Evolutionary conservation across 2,329 filamentous ascomycete genomes (phyloP).

Genomic region (Colletotrichum sp.): DNA sequence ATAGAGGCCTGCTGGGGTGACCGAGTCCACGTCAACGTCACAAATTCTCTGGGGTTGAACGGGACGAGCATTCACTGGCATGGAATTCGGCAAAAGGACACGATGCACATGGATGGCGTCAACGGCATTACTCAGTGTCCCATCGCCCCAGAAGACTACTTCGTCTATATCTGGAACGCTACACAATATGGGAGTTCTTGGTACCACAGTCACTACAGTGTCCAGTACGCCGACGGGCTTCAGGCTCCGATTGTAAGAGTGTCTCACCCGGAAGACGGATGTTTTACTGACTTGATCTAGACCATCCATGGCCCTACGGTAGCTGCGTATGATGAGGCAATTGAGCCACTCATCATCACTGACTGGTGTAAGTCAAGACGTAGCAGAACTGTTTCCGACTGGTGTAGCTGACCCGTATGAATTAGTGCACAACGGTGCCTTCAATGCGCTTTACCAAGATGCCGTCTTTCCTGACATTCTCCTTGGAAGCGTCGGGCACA

Average conservation of each 20-base stretch:
- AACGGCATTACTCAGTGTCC: slow-evolving; percentile 54
- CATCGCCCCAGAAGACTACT: slow-evolving; percentile 50
- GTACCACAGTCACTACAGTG: slow-evolving; percentile 46
- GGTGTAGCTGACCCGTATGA: background rate
- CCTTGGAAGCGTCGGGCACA: background rate
- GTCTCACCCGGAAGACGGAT: background rate
- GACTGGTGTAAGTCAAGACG: slow-evolving; percentile 16
- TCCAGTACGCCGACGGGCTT: slow-evolving; percentile 55
- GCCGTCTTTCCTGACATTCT: background rate
- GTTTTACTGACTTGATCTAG: background rate
- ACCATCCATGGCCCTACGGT: slow-evolving; percentile 22
- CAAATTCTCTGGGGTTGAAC: slow-evolving; percentile 57
- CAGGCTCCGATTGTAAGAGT: slow-evolving; percentile 54
- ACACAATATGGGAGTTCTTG: slow-evolving; percentile 42
- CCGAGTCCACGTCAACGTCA: slow-evolving; percentile 56
- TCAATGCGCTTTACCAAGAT: background rate
- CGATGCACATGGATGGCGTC: slow-evolving; percentile 28
- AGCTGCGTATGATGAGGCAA: slow-evolving; percentile 17
- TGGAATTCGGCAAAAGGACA: slow-evolving; percentile 50
- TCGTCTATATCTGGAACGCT: slow-evolving; percentile 31
- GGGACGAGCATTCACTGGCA: slow-evolving; percentile 63
- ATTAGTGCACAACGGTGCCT: background rate
- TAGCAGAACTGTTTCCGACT: background rate
- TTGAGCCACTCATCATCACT: slow-evolving; percentile 18
- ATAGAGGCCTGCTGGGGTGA: slow-evolving; percentile 34